phyloP scores from a whole-genome alignment of 1,139 yeast species.

The Meyerozyma elateridarum region DNA sequence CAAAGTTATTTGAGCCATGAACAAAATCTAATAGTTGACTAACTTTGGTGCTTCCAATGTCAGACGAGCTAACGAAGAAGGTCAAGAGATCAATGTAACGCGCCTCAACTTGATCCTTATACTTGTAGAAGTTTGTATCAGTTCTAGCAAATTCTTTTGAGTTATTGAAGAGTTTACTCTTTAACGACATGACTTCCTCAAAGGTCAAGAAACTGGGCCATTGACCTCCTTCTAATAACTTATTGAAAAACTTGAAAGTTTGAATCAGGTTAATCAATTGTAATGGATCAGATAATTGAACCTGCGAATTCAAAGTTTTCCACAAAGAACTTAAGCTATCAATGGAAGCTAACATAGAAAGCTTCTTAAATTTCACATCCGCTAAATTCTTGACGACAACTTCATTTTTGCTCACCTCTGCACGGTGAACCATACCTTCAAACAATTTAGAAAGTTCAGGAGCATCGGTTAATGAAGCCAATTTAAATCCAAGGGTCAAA shows the following conservation, averaged over 20 bases:
- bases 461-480: neutral
- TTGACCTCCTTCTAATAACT: conserved; percentile 12
- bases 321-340: conserved; percentile 15
- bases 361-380: neutral
- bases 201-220: conserved; percentile 7
- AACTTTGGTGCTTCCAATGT: neutral
- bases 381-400: neutral
- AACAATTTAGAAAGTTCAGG: conserved; percentile 1
- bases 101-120: conserved; percentile 35
- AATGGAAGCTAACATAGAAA: neutral
- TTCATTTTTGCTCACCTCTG: neutral
- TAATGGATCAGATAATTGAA: conserved; percentile 24
- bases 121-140: conserved; percentile 38
- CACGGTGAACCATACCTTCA: neutral
- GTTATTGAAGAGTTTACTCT: conserved; percentile 18
- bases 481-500: neutral
- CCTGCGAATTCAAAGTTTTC: conserved; percentile 17
- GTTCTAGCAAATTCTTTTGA: conserved; percentile 19
- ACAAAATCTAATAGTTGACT: neutral
- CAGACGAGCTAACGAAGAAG: neutral
- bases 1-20: neutral
- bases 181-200: conserved; percentile 13
- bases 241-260: conserved; percentile 33
- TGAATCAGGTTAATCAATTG: conserved; percentile 21
- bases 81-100: conserved; percentile 1